Base-by-base conservation (phyloP, 148 eudicot genomes). In the Rhododendron henanense region DNA sequence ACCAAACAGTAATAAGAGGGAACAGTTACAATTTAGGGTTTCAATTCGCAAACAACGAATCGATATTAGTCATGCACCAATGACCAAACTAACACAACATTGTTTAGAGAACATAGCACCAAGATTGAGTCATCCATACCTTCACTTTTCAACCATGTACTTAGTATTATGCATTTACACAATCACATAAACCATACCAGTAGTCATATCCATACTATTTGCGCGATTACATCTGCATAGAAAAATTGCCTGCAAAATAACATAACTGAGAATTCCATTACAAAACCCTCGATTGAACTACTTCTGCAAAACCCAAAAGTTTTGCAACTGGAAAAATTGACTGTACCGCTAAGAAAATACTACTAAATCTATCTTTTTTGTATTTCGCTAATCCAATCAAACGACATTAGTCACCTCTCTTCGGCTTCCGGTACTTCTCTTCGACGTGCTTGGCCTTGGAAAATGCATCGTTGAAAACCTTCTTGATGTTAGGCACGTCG, bases 401-500 rank as follows among this genome's bases (percentile, higher is more conserved):
- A 71, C 13, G 76, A 13, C 41, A 71, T 71, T 37, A 71, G 39
- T 71, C 76, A 71, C 76, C 76, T 71, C 31, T 71, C 39, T 15
- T 69, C 6, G 37, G 37, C 37, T 69, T 71, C 76, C 76, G 76
- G 9, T 71, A 71, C 76, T 11, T 33, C 76, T 71, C 90, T 83
- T 92, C 90, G 45, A 86, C 50, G 10, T 84, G 75, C 39, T 87
- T 88, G 33, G 91, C 90, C 69, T 82, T 84, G 87, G 82, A 88
- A 33, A 89, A 14, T n/a, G 51, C 83, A 28, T 89, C 86, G 23
- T 88, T 81, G 59, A 78, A 88, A 55, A 91, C 89, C 79, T 87
- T 92, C 48, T 91, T 89, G 55, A 90, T 90, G 79, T 89, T 91
- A 39, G 91, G 91, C 19, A 92, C 91, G 84, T 90, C 89, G 92